A percentile compares a stretch with the other conserved stretches of the same genome.
Conservation (phyloP, 139 green algal species). For the Choricystis sp. region DNA sequence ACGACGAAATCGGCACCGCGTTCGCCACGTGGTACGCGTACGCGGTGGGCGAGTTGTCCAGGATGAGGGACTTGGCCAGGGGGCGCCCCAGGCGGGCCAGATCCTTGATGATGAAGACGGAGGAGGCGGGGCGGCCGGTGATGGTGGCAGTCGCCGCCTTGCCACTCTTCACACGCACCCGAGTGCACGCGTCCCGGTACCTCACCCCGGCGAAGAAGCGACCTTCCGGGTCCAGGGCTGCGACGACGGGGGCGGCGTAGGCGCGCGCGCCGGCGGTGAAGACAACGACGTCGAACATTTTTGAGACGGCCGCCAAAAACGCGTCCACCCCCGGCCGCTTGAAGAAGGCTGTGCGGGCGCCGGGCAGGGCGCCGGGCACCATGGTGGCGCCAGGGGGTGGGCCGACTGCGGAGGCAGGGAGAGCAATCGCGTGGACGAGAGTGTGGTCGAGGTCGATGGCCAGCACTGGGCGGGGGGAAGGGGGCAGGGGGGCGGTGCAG, state of each 20-base stretch:
- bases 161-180: not conserved
- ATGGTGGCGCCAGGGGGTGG: not conserved
- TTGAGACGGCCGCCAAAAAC: constrained; percentile 22
- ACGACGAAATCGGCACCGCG: constrained; percentile 33
- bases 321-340: constrained; percentile 21
- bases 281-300: constrained; percentile 24
- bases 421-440: constrained; percentile 20
- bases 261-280: constrained; percentile 37
- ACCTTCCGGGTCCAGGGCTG: constrained; percentile 17
- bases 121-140: not conserved
- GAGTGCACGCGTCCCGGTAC: constrained; percentile 7
- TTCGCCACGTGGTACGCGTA: constrained; percentile 47
- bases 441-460: constrained; percentile 52
- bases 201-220: constrained; percentile 12
- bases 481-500: not conserved
- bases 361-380: not conserved
- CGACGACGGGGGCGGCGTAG: constrained; percentile 27
- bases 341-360: constrained; percentile 30
- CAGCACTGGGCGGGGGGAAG: constrained; percentile 24
- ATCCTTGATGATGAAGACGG: constrained; percentile 36
- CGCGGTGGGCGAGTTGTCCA: constrained; percentile 46
- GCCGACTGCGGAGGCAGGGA: not conserved
- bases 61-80: constrained; percentile 36
- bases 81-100: constrained; percentile 26
- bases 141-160: constrained; percentile 6